A percentile compares a stretch with the other conserved stretches of the same genome.
These are phyloP conservation scores for Heliamphora pulchella DNA, from an alignment of 179 eudicot species.

Conservation along the genomic window DNA sequence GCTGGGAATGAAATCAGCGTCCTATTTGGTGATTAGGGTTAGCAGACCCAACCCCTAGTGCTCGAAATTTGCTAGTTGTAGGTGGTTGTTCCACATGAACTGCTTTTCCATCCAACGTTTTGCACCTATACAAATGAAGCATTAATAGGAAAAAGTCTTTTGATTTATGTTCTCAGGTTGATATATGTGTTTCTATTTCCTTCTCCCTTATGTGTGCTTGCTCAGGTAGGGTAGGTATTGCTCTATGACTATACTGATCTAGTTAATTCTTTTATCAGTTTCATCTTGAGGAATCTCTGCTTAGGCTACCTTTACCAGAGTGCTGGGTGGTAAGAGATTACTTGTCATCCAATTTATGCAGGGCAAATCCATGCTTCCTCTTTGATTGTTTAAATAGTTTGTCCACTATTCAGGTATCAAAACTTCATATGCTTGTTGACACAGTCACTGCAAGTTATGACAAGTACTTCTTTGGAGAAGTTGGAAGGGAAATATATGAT, in stretches of 20 bases:
- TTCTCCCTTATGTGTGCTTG: neutral
- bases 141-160: too few species aligned
- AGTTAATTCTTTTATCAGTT: conserved; percentile 44
- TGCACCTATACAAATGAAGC: too few species aligned
- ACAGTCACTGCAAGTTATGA: conserved; percentile 87
- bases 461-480: conserved; percentile 88
- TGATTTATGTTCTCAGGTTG: neutral
- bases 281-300: conserved; percentile 54
- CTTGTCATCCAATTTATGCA: conserved; percentile 9
- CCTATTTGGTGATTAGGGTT: neutral
- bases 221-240: conserved; percentile 2
- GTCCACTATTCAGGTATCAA: conserved; percentile 59
- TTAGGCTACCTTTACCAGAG: conserved; percentile 70
- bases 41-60: neutral
- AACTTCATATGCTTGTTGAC: conserved; percentile 86
- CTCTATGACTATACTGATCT: neutral
- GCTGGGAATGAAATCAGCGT: neutral
- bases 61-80: neutral
- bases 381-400: conserved; percentile 12
- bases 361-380: conserved; percentile 2
- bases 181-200: conserved; percentile 1
- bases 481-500: conserved; percentile 87
- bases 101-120: neutral
- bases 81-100: neutral
- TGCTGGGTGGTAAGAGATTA: conserved; percentile 88